Percentiles rank a stretch among this genome's conserved stretches.
These are phyloP conservation scores for Parietaria judaica DNA, from an alignment of 306 rosid species.

Conservation along the genomic window DNA sequence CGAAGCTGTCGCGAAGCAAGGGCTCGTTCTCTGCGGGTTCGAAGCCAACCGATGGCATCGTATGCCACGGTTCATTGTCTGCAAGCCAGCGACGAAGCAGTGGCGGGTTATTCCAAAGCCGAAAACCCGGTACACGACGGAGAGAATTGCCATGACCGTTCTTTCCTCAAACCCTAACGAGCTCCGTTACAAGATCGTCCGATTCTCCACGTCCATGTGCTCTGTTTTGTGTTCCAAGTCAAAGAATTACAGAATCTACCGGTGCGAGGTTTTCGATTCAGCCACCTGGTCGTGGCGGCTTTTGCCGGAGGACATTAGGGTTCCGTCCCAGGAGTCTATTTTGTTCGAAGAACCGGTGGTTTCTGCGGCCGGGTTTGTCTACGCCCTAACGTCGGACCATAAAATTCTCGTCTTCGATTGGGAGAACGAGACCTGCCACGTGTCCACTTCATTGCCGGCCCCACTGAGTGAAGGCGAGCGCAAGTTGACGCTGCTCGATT, in stretches of 20 bases:
- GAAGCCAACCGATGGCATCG: neutral
- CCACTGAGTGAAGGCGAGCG: neutral
- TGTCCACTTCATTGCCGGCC: neutral
- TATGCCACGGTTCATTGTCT: neutral
- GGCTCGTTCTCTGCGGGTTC: neutral
- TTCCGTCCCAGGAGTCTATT: neutral
- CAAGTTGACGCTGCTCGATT: neutral
- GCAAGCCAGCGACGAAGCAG: conserved; percentile 11
- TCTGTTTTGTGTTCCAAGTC: neutral
- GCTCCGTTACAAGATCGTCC: conserved; percentile 4
- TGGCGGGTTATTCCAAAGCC: conserved; percentile 4
- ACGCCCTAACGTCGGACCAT: neutral
- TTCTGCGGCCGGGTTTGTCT: neutral
- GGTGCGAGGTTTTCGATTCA: conserved; percentile 7
- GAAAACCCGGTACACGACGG: neutral
- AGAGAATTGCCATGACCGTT: neutral
- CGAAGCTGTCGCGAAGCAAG: neutral
- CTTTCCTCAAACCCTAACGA: neutral
- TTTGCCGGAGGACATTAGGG: neutral
- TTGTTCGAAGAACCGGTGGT: neutral
- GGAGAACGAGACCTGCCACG: neutral
- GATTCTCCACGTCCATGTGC: neutral
- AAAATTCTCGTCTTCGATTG: conserved; percentile 1
- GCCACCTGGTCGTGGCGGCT: conserved; percentile 5
- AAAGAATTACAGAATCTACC: neutral